phyloP scores from a whole-genome alignment of 176 grass and related monocot species.

The Sorghum bicolor region DNA sequence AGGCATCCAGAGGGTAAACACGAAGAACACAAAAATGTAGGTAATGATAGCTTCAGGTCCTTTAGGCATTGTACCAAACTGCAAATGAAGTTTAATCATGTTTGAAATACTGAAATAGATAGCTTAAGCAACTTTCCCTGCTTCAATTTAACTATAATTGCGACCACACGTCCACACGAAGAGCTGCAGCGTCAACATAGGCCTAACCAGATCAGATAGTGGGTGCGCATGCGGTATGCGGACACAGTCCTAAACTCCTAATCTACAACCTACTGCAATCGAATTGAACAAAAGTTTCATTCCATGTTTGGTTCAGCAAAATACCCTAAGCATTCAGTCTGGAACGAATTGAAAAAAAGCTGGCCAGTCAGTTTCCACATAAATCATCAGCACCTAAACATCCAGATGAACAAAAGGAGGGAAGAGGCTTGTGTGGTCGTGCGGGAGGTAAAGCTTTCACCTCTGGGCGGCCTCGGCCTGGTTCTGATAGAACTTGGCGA shows the following conservation, averaged over 20 bases:
- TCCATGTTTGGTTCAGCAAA: not conserved
- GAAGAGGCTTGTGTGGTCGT: not conserved
- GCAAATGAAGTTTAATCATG: not conserved
- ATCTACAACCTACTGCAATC: not conserved
- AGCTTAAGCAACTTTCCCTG: not conserved
- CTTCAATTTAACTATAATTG: not conserved
- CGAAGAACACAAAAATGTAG: not conserved
- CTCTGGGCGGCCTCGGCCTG: conserved; percentile 36
- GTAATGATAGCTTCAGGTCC: not conserved
- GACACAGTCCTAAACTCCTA: not conserved
- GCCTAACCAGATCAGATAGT: not conserved
- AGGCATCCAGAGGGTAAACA: not conserved
- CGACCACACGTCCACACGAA: not conserved
- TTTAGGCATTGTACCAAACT: not conserved
- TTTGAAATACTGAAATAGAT: not conserved
- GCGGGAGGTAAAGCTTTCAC: conserved; percentile 3
- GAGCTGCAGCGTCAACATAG: not conserved
- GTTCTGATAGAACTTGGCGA: conserved; percentile 61
- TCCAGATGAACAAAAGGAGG: not conserved
- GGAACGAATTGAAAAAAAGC: not conserved
- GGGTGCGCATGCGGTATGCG: not conserved
- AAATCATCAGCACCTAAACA: not conserved
- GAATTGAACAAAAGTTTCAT: not conserved
- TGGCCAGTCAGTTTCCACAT: not conserved
- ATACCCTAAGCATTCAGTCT: not conserved